Conservation (phyloP, 139 green algal species). For the Marvania coccoides region DNA sequence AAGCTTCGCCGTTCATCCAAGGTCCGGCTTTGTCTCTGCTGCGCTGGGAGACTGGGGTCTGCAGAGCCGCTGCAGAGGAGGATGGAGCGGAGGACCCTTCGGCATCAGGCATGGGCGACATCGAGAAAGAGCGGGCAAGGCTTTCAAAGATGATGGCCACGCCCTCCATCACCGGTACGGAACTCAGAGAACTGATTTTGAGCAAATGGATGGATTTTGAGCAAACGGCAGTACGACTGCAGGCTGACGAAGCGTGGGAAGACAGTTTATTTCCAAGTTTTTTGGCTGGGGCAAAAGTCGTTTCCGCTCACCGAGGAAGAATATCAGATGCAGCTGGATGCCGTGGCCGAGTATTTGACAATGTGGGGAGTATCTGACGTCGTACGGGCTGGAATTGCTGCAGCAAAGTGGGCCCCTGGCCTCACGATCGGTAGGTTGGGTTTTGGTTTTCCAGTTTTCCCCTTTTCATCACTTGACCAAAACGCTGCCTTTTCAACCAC, state of each 20-base stretch:
- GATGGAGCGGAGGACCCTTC: no score
- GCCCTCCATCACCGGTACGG: constrained; percentile 16
- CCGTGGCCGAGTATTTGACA: constrained; percentile 34
- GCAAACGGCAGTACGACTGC: constrained; percentile 8
- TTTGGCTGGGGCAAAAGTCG: constrained; percentile 50
- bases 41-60: no score
- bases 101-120: no score
- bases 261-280: constrained; percentile 27
- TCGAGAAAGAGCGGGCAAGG: no score
- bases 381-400: constrained; percentile 29
- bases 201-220: no score
- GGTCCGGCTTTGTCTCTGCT: no score
- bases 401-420: constrained; percentile 10
- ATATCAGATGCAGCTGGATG: constrained; percentile 47
- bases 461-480: no score
- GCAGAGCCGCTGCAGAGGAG: no score
- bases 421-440: not conserved
- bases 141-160: no score
- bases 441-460: no score
- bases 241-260: constrained; percentile 3
- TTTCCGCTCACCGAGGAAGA: constrained; percentile 45
- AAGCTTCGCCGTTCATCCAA: no score
- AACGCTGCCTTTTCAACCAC: not conserved
- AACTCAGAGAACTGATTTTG: constrained; percentile 18
- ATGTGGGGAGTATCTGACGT: constrained; percentile 29